phyloP scores from a whole-genome alignment of 1,139 yeast genomes.

The Diutina siamensis region DNA sequence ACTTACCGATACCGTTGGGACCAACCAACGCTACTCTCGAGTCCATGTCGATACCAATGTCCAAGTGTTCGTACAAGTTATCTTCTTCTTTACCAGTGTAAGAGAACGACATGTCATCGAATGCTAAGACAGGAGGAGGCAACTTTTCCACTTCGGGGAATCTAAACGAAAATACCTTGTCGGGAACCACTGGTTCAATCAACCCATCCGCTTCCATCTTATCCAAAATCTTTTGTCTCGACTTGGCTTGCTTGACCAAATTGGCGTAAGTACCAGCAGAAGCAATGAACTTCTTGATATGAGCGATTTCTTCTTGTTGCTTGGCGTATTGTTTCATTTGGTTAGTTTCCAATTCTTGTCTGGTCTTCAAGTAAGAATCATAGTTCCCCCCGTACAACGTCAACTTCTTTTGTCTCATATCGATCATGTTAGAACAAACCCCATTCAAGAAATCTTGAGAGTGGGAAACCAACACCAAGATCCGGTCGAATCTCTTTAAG shows the following conservation, averaged over 20 bases:
- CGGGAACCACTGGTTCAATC: conserved; percentile 85
- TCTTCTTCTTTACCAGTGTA: conserved; percentile 83
- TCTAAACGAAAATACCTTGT: conserved; percentile 84
- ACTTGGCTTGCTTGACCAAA: conserved; percentile 96
- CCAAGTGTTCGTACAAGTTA: conserved; percentile 79
- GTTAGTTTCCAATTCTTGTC: conserved; percentile 87
- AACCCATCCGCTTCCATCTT: conserved; percentile 99
- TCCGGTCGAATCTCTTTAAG: conserved; percentile 86
- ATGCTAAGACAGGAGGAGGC: conserved; percentile 97
- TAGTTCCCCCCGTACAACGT: conserved; percentile 93
- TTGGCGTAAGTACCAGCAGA: conserved; percentile 99
- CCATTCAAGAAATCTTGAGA: conserved; percentile 99
- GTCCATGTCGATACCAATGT: conserved; percentile 99
- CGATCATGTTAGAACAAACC: conserved; percentile 96
- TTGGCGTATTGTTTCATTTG: conserved; percentile 96
- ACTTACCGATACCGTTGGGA: conserved; percentile 99
- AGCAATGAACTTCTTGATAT: conserved; percentile 96
- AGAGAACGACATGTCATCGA: conserved; percentile 88
- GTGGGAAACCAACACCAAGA: conserved; percentile 89
- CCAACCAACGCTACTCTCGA: conserved; percentile 97
- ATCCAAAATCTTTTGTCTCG: conserved; percentile 97
- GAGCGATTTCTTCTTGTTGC: conserved; percentile 98
- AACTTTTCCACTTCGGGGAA: conserved; percentile 95
- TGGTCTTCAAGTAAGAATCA: conserved; percentile 91
- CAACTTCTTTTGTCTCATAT: conserved; percentile 75